Conservation (phyloP, 129 eudicot species). For the Dittrichia graveolens region DNA sequence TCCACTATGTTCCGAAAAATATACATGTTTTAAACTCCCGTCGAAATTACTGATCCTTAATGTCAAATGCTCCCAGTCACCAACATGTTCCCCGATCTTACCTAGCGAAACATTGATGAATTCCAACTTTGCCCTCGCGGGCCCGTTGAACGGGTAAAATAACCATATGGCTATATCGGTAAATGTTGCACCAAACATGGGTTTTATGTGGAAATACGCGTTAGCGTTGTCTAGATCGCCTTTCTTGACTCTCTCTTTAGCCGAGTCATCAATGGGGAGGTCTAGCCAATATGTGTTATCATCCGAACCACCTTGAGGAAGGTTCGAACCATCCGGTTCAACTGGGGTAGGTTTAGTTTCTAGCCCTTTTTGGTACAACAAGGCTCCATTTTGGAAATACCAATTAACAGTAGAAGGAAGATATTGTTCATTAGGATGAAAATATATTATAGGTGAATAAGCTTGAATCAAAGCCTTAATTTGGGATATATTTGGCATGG, state of each 20-base stretch:
- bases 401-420: slow-evolving; percentile 63
- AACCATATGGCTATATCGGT: slow-evolving; percentile 73
- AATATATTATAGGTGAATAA: slow-evolving; percentile 67
- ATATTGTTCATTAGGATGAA: slow-evolving; percentile 62
- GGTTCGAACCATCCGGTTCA: slow-evolving; percentile 57
- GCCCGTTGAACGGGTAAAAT: slow-evolving; percentile 83
- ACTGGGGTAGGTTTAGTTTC: slow-evolving; percentile 52
- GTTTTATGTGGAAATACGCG: slow-evolving; percentile 67
- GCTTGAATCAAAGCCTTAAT: slow-evolving; percentile 54
- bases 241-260: slow-evolving; percentile 49
- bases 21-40: slow-evolving; percentile 39
- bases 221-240: slow-evolving; percentile 49
- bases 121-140: slow-evolving; percentile 55
- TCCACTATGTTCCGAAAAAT: slow-evolving; percentile 51
- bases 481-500: slow-evolving; percentile 70
- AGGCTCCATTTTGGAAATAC: slow-evolving; percentile 70
- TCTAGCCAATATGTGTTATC: slow-evolving; percentile 71
- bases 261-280: slow-evolving; percentile 50
- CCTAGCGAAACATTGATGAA: slow-evolving; percentile 47
- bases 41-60: slow-evolving; percentile 53
- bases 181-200: slow-evolving; percentile 69
- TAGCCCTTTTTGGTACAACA: slow-evolving; percentile 60
- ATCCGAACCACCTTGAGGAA: slow-evolving; percentile 69
- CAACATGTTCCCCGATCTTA: slow-evolving; percentile 65
- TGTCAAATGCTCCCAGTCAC: slow-evolving; percentile 66